Base-by-base conservation (phyloP, 805 yeast species). In the Starmerella stellata region DNA sequence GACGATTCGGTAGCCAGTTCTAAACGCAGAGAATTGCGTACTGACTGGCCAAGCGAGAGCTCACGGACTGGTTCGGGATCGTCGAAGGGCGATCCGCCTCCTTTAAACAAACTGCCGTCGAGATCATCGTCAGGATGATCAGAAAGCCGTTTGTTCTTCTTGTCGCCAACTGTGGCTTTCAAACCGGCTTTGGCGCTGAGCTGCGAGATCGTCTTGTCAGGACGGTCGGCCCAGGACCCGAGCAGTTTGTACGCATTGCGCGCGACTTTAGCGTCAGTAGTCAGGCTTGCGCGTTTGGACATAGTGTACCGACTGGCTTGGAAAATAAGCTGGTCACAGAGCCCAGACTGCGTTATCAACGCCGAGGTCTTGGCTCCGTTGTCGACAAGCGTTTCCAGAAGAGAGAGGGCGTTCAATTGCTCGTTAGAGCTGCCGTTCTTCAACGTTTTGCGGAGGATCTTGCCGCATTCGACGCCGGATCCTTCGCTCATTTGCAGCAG, bases 391-490 rank as follows among this genome's bases (percentile, higher is more conserved):
- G 70, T 59, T 48, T 78, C 79, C 30, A 75, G 56, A 11, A 77
- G 53, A 66, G 52, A 76, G 59, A 83, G 56, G 0, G 93, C 78
- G 34, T 79, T 69, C 38, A 68, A 49, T 54, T 80, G 93, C 46
- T 76, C 77, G 16, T 61, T 58, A 4, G 58, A 53, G 2, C 65
- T 52, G n/a, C 95, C 96, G 53, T 87, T 78, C 59, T 92, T 90
- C 53, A 90, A 61, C 51, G 75, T 74, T 64, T 90, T 90, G 37
- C 98, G 68, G 18, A 90, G 61, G 1, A 94, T 92, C 32, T 96
- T 65, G 0, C 95, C 95, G 2, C 92, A 87, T 55, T 90, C 99
- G 25, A 64, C 57, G 36, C 75, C 63, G 5, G 75, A 66, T 11
- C 58, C 41, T 9, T 27, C 34, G 25, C 64, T 62, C 21, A 62